Conservation (phyloP, 2,329 filamentous ascomycete genomes). For the Malbranchea zuffiana region DNA sequence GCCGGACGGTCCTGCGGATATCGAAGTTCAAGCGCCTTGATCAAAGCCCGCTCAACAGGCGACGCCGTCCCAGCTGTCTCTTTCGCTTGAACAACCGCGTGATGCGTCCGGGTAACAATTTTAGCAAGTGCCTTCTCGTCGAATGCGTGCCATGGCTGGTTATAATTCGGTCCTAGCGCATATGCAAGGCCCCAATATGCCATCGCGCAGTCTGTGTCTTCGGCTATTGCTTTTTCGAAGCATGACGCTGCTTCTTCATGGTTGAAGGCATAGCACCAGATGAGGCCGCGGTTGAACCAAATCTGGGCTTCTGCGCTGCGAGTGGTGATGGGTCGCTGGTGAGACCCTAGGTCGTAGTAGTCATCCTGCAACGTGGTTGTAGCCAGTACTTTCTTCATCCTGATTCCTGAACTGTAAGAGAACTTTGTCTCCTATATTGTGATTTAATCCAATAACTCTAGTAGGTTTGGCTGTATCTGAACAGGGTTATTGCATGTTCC, state of each 20-base stretch:
- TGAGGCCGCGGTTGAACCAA: slow-evolving; percentile 64
- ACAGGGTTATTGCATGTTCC: no score
- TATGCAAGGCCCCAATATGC: slow-evolving; percentile 46
- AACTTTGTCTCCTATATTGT: no score
- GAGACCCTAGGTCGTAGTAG: slow-evolving; percentile 49
- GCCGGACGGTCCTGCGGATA: slow-evolving; percentile 46
- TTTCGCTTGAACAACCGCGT: slow-evolving; percentile 37
- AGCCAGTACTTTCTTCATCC: no score
- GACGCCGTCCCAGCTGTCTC: slow-evolving; percentile 28
- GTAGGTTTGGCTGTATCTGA: no score
- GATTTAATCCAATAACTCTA: no score
- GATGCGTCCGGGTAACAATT: slow-evolving; percentile 41
- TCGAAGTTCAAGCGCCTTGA: slow-evolving; percentile 50
- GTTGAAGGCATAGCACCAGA: slow-evolving; percentile 67
- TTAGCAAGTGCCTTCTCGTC: slow-evolving; percentile 46
- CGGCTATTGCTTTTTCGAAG: slow-evolving; percentile 31
- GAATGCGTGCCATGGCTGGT: slow-evolving; percentile 63
- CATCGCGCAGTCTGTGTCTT: slow-evolving; percentile 34
- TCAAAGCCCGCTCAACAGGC: slow-evolving; percentile 50
- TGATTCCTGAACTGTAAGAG: no score
- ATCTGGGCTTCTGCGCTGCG: slow-evolving; percentile 42
- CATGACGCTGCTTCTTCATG: slow-evolving; percentile 55
- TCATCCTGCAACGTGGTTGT: no score
- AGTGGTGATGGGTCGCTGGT: slow-evolving; percentile 47
- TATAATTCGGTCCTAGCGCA: slow-evolving; percentile 59